phyloP scores from a whole-genome alignment of 169 alveolate species.

The Cryptosporidium sp. region DNA sequence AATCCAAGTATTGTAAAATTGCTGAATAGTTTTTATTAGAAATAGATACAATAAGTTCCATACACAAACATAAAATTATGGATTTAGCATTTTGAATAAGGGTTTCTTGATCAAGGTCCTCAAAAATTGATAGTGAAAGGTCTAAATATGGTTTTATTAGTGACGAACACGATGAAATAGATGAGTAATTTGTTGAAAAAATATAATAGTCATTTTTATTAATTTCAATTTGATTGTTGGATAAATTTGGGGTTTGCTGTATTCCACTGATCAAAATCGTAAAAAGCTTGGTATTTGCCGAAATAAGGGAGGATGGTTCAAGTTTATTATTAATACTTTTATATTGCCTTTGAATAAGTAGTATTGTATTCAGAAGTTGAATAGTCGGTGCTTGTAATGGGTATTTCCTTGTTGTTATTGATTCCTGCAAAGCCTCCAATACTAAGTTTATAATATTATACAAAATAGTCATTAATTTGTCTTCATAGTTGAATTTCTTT shows the following conservation, averaged over 20 bases:
- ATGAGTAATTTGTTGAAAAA: not conserved
- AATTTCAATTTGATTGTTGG: not conserved
- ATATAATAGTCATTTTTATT: not conserved
- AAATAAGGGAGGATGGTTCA: not conserved
- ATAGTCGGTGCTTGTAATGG: conserved; percentile 30
- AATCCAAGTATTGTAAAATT: conserved; percentile 36
- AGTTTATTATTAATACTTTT: conserved; percentile 5
- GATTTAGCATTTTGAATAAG: conserved; percentile 24
- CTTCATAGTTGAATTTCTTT: conserved; percentile 18
- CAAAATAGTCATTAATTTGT: not conserved
- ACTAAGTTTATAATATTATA: conserved; percentile 11
- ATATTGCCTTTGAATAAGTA: conserved; percentile 26
- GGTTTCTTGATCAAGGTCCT: conserved; percentile 28
- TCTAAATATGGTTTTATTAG: conserved; percentile 52
- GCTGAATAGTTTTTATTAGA: not conserved
- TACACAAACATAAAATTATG: conserved; percentile 14
- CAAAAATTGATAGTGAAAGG: conserved; percentile 37
- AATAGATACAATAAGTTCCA: conserved; percentile 23
- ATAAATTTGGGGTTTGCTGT: conserved; percentile 6
- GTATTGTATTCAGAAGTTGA: conserved; percentile 29
- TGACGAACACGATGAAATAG: not conserved
- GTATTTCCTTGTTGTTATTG: conserved; percentile 21
- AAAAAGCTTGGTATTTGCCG: conserved; percentile 13
- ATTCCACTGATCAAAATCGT: conserved; percentile 28
- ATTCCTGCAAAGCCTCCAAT: conserved; percentile 4